Evolutionary conservation across 495 filamentous ascomycete genomes (phyloP), one percentile per base, ranked within the genome.

Genomic region (Collariella sp.): DNA sequence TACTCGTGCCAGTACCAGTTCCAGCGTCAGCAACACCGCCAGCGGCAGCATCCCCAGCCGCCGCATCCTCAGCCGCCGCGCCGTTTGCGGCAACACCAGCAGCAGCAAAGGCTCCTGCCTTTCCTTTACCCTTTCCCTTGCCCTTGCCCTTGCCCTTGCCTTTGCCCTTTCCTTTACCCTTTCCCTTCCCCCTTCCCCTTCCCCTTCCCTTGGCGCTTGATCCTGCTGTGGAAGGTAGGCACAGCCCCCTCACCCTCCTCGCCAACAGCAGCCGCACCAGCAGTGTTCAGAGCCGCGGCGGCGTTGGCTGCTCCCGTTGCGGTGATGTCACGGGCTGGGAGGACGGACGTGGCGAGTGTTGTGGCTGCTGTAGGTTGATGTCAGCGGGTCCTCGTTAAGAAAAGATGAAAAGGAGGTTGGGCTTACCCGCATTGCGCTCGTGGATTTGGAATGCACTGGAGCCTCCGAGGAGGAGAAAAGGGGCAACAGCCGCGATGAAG

Each of bases 81-180:
- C 35, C 9, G 0, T 2, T 47, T 56, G 3, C 54, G 46, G 31
- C 51, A 50, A 0, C 54, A 45, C 44, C 48, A 41, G 10, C 46
- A 38, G 16, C 40, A 41, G 10, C 46, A 38, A n/a, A 39, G 39
- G 3, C 46, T 39, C 31, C 39, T 48, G 12, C 31, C 46, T 29
- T 50, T 50, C 29, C 46, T 16, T 39, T 46, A 3, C 38, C 46
- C 31, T 39, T 48, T n/a, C 20, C 46, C 39, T 45, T 50, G 22
- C 18, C 38, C 46, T 43, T 50, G 0, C 16, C 39, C 18, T 40
- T 44, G 0, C 31, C 41, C 26, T 24, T 36, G n/a, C 19, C 24
- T 24, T 24, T 38, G 23, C 5, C 42, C 51, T 22, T 52, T 42
- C 24, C 42, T 41, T 10, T 54, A 24, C 0, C 40, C 51, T 16